These are phyloP conservation scores for Yarrowia deformans DNA, from an alignment of 805 yeast genomes.

Conservation along the genomic window DNA sequence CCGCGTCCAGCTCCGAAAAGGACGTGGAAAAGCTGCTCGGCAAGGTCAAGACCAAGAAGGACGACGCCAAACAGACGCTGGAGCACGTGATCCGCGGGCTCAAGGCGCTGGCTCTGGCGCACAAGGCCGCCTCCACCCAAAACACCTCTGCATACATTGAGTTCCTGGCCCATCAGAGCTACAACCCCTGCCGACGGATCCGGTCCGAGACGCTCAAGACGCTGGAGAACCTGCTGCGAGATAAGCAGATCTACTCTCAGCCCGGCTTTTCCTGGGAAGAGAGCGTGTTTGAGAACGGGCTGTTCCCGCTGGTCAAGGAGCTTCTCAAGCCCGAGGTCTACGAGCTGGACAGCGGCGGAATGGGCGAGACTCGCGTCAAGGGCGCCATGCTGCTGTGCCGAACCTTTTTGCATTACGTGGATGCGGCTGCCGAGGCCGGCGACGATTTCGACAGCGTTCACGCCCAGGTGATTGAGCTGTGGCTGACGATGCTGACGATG, in stretches of 20 bases:
- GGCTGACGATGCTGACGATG: conserved; percentile 52
- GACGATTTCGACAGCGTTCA: not conserved
- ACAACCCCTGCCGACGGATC: conserved; percentile 84
- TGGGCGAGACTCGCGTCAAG: conserved; percentile 69
- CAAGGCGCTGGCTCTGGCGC: conserved; percentile 19
- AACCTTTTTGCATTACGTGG: conserved; percentile 60
- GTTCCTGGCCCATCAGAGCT: conserved; percentile 87
- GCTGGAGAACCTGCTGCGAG: conserved; percentile 24
- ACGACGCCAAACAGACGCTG: conserved; percentile 12
- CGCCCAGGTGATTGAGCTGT: conserved; percentile 47
- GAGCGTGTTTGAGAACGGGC: conserved; percentile 68
- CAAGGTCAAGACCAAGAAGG: conserved; percentile 30
- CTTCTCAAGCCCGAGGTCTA: conserved; percentile 70
- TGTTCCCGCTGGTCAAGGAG: conserved; percentile 75
- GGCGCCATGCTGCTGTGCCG: conserved; percentile 73
- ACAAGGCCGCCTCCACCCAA: conserved; percentile 3
- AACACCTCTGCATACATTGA: conserved; percentile 63
- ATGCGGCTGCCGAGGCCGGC: conserved; percentile 40
- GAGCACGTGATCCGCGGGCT: conserved; percentile 33
- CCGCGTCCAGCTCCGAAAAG: conserved; percentile 41
- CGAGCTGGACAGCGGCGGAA: conserved; percentile 67
- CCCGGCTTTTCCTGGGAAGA: conserved; percentile 29
- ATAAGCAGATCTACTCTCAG: conserved; percentile 11
- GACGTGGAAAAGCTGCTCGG: conserved; percentile 49
- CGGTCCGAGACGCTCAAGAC: conserved; percentile 66